Conservation (phyloP, 768 basidiomycete species). For the Rhodosporidiobolus odoratus region DNA sequence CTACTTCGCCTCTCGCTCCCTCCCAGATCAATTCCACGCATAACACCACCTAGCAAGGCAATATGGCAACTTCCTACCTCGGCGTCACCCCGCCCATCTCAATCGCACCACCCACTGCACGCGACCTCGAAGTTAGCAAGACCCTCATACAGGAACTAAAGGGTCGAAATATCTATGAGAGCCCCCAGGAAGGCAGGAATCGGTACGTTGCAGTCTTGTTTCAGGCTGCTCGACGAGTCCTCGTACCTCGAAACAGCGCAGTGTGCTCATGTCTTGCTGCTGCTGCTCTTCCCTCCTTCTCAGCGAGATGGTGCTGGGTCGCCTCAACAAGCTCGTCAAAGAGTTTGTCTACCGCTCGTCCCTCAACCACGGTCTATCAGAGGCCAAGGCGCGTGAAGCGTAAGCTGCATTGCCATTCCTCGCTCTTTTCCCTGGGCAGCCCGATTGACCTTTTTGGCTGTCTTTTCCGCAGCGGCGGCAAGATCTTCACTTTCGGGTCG, state of each 20-base stretch:
- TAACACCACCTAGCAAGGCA: neutral
- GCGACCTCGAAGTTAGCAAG: conserved; percentile 62
- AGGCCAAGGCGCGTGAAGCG: conserved; percentile 76
- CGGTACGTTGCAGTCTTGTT: conserved; percentile 58
- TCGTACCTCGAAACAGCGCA: neutral
- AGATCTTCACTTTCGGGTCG: conserved; percentile 98
- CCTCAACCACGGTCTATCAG: conserved; percentile 72
- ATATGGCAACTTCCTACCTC: neutral
- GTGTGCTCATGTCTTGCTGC: no score
- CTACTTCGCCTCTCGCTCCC: neutral
- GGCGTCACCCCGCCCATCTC: conserved; percentile 61
- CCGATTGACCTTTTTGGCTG: neutral
- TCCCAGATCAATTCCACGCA: no score
- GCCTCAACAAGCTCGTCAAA: conserved; percentile 80
- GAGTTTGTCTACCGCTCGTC: conserved; percentile 84
- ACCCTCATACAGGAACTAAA: conserved; percentile 87
- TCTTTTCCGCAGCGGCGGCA: conserved; percentile 59
- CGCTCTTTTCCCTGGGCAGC: neutral
- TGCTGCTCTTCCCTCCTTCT: neutral
- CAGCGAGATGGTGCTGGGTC: conserved; percentile 89
- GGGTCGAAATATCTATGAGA: conserved; percentile 80
- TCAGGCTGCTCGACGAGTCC: conserved; percentile 3
- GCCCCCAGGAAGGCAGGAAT: conserved; percentile 75
- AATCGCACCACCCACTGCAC: conserved; percentile 25
- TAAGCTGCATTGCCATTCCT: neutral